Conservation (phyloP, 768 basidiomycete species). For the Leccinum subtestaceum region DNA sequence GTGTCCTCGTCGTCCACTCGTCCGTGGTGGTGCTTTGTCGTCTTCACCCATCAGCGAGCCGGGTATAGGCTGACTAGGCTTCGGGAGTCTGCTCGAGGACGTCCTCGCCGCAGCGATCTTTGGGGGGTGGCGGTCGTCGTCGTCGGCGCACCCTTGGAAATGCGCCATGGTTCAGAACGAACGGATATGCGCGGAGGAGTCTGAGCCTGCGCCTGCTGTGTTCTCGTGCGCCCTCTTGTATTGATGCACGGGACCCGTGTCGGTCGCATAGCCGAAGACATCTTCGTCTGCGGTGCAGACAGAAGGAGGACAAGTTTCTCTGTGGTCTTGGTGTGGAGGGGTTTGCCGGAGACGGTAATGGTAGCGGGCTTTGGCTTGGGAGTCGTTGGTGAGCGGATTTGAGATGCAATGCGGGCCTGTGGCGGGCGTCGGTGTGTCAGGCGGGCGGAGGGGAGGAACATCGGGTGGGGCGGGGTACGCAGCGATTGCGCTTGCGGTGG, state of each 20-base stretch:
- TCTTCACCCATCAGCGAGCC: too few relatives aligned
- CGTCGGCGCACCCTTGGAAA: too few relatives aligned
- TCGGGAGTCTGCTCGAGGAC: too few relatives aligned
- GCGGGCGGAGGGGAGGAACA: slow-evolving; percentile 18
- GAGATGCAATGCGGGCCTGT: slow-evolving; percentile 22
- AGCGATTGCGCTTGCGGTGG: neutral
- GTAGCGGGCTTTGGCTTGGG: slow-evolving; percentile 17
- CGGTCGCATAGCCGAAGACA: slow-evolving; percentile 62
- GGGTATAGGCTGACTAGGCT: too few relatives aligned
- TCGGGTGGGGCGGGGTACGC: slow-evolving; percentile 22
- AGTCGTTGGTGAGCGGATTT: slow-evolving; percentile 10
- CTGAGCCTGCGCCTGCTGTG: too few relatives aligned
- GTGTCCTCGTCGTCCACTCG: too few relatives aligned
- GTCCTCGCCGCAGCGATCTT: too few relatives aligned
- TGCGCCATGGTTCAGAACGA: too few relatives aligned
- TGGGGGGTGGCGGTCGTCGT: too few relatives aligned
- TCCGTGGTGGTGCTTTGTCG: too few relatives aligned
- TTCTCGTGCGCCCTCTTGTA: slow-evolving; percentile 52
- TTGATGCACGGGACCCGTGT: slow-evolving; percentile 60
- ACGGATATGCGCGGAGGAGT: too few relatives aligned
- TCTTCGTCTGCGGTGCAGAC: slow-evolving; percentile 82
- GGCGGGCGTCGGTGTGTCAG: slow-evolving; percentile 21
- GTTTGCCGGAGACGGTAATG: slow-evolving; percentile 38
- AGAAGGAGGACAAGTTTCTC: slow-evolving; percentile 93
- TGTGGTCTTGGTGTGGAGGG: slow-evolving; percentile 82